Conservation (phyloP, 805 yeast genomes). For the Lachancea mirantina region DNA sequence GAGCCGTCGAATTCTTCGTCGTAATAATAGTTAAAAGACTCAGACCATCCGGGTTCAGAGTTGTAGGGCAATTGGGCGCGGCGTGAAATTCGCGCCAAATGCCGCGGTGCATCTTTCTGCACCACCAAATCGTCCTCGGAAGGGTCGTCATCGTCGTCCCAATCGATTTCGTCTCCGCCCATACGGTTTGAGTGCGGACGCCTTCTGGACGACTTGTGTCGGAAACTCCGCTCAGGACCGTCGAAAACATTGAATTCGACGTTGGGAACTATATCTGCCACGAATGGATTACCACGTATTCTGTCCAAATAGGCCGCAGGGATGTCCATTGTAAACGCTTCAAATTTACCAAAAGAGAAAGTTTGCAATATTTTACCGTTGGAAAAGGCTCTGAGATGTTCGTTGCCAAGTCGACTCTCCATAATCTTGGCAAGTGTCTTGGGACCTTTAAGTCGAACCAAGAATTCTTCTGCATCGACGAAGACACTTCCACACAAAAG, state of each 20-base stretch:
- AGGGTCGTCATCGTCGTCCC: constrained; percentile 6
- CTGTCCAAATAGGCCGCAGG: constrained; percentile 40
- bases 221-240: not conserved
- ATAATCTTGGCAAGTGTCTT: constrained; percentile 44
- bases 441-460: constrained; percentile 46
- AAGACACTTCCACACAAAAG: no score
- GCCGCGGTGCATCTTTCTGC: constrained; percentile 54
- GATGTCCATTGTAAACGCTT: constrained; percentile 62
- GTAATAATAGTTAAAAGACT: constrained; percentile 40
- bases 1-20: constrained; percentile 43
- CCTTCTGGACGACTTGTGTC: no score
- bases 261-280: constrained; percentile 66
- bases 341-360: constrained; percentile 62
- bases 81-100: constrained; percentile 58
- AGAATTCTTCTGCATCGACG: constrained; percentile 30
- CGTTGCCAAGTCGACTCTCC: constrained; percentile 35
- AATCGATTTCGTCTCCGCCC: constrained; percentile 9
- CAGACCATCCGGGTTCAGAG: constrained; percentile 15
- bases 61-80: constrained; percentile 31
- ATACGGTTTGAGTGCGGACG: constrained; percentile 9
- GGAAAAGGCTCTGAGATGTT: constrained; percentile 35
- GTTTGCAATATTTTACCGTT: constrained; percentile 42
- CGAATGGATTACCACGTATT: constrained; percentile 51
- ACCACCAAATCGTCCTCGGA: constrained; percentile 6
- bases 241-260: constrained; percentile 51